A percentile compares a stretch with the other conserved stretches of the same genome.
Conservation (phyloP, 1,284 basidiomycete genomes). For the Trametes hirsuta region DNA sequence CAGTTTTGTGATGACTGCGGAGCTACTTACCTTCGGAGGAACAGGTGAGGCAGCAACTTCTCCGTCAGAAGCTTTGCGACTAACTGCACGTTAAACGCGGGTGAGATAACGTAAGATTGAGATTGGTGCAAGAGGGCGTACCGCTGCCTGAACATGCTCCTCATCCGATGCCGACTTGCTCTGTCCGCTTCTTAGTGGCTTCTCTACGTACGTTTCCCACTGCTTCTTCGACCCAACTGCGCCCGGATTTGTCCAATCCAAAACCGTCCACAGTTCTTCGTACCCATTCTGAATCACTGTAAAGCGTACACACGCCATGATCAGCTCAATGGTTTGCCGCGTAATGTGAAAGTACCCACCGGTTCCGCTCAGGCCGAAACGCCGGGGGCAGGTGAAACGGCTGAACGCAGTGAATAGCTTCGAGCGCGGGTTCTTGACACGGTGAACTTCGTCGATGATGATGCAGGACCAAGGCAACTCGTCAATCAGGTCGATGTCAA, state of each 20-base stretch:
- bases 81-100: conserved; percentile 34
- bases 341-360: conserved; percentile 18
- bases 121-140: conserved; percentile 32
- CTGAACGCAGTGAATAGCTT: conserved; percentile 68
- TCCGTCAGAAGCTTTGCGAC: conserved; percentile 64
- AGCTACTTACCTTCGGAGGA: conserved; percentile 66
- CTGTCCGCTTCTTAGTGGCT: conserved; percentile 72
- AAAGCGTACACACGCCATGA: conserved; percentile 35
- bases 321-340: neutral
- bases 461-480: conserved; percentile 69
- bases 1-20: neutral
- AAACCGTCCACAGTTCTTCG: conserved; percentile 80
- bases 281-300: conserved; percentile 88
- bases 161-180: conserved; percentile 64
- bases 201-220: conserved; percentile 70
- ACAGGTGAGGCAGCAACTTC: conserved; percentile 74
- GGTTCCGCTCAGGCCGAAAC: conserved; percentile 79
- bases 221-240: conserved; percentile 64
- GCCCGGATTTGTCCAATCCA: conserved; percentile 82
- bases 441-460: conserved; percentile 85
- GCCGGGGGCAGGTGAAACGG: conserved; percentile 58
- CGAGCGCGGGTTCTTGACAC: conserved; percentile 72
- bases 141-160: conserved; percentile 59
- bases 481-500: conserved; percentile 67
- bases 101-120: neutral